Conservation (phyloP, 805 yeast genomes). For the Blastobotrys terrestris region DNA sequence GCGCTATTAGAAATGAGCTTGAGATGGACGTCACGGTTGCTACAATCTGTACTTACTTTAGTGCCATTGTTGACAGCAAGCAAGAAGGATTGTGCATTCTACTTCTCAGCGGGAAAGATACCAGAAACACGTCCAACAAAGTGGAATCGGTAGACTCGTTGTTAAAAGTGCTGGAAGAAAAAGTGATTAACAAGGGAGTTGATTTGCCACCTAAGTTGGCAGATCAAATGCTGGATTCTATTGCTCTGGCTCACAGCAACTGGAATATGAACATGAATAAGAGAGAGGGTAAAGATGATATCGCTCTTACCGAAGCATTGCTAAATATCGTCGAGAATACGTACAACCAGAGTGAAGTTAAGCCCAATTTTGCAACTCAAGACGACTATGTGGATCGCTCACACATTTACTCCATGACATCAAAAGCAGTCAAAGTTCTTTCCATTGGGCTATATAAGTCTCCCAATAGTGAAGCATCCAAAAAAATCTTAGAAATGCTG, state of each 20-base stretch:
- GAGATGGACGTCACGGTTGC: constrained; percentile 18
- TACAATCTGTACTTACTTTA: constrained; percentile 23
- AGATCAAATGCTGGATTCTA: constrained; percentile 62
- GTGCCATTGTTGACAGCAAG: constrained; percentile 25
- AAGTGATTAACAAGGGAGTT: constrained; percentile 9
- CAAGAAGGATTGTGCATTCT: constrained; percentile 37
- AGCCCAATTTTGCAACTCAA: constrained; percentile 4
- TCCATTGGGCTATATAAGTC: constrained; percentile 58
- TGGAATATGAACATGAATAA: constrained; percentile 51
- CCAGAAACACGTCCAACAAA: constrained; percentile 15
- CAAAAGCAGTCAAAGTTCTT: constrained; percentile 68
- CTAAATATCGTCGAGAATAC: constrained; percentile 4
- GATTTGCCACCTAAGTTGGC: constrained; percentile 24
- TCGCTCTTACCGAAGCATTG: constrained; percentile 26
- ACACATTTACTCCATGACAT: constrained; percentile 34
- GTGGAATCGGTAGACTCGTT: constrained; percentile 17
- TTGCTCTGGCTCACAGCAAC: constrained; percentile 67
- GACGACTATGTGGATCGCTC: constrained; percentile 17
- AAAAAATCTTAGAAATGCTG: constrained; percentile 17
- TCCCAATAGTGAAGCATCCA: constrained; percentile 22
- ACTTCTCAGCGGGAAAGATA: constrained; percentile 29
- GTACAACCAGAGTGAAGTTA: constrained; percentile 2
- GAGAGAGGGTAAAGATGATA: constrained; percentile 40
- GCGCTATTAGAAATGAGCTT: constrained; percentile 50
- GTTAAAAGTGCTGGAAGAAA: constrained; percentile 24